Percentiles rank a stretch among this genome's conserved stretches.
phyloP scores from a whole-genome alignment of 192 early-diverging fungal species.

The Podila epigama region DNA sequence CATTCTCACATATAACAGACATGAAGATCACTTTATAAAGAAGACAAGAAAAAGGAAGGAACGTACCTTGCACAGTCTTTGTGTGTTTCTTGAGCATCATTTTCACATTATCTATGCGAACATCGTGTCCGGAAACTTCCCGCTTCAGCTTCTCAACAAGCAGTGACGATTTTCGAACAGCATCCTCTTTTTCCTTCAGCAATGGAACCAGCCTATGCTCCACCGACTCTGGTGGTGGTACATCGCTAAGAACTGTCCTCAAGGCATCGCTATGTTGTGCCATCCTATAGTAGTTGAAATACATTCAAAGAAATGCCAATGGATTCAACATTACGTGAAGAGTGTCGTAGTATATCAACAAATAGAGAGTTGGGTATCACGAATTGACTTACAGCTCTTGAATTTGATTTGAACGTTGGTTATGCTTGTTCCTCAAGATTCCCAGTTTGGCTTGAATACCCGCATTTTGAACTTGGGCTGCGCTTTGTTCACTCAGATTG shows the following conservation, averaged over 20 bases:
- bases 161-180: constrained; percentile 47
- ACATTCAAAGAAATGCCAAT: too few species aligned
- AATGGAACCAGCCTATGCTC: constrained; percentile 45
- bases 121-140: constrained; percentile 7
- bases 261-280: constrained; percentile 5
- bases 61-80: constrained; percentile 53
- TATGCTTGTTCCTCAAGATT: constrained; percentile 16
- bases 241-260: neutral
- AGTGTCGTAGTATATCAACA: too few species aligned
- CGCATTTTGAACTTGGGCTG: constrained; percentile 29
- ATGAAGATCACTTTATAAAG: too few species aligned
- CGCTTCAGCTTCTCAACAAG: constrained; percentile 11
- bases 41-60: constrained; percentile 6
- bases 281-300: constrained; percentile 8
- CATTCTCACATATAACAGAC: too few species aligned
- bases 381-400: constrained; percentile 8
- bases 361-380: neutral
- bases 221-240: constrained; percentile 4
- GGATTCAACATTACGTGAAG: neutral
- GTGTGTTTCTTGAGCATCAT: constrained; percentile 14
- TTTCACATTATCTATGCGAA: constrained; percentile 17
- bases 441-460: constrained; percentile 28
- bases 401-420: constrained; percentile 9
- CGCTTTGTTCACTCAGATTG: constrained; percentile 17
- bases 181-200: constrained; percentile 54